These are phyloP conservation scores for Takashimella koratensis DNA, from an alignment of 1,284 basidiomycete species.

Conservation along the genomic window DNA sequence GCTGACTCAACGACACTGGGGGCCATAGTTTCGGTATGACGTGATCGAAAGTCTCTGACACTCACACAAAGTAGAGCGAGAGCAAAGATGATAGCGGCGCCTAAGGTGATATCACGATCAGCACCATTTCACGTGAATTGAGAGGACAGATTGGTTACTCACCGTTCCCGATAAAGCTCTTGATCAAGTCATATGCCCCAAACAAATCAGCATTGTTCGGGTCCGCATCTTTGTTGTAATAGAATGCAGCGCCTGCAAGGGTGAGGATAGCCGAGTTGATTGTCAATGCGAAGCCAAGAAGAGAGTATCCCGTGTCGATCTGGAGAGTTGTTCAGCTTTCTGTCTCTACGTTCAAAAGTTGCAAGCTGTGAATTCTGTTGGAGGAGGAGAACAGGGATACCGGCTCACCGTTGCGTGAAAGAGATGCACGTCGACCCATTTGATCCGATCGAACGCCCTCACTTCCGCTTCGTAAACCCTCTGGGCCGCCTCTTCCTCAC, in stretches of 20 bases:
- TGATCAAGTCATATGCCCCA: conserved; percentile 73
- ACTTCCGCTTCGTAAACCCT: conserved; percentile 56
- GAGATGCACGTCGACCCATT: conserved; percentile 70
- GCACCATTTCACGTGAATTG: neutral
- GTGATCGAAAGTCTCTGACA: conserved; percentile 4
- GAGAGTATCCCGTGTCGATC: conserved; percentile 48
- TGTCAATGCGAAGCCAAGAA: conserved; percentile 77
- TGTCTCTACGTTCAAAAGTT: too few relatives aligned
- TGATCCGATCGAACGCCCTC: conserved; percentile 59
- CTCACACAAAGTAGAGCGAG: conserved; percentile 66
- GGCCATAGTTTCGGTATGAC: too few relatives aligned
- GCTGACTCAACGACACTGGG: too few relatives aligned
- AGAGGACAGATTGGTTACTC: too few relatives aligned
- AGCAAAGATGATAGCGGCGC: conserved; percentile 78
- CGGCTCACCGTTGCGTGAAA: conserved; percentile 63
- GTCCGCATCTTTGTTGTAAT: conserved; percentile 53
- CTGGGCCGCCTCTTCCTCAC: conserved; percentile 16
- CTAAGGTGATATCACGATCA: conserved; percentile 39
- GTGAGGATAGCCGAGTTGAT: conserved; percentile 74
- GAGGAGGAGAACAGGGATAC: conserved; percentile 23
- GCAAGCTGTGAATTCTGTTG: too few relatives aligned
- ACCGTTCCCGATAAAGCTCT: conserved; percentile 64
- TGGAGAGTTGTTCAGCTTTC: conserved; percentile 1
- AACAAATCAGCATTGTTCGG: conserved; percentile 61
- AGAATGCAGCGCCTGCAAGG: conserved; percentile 65